Base-by-base conservation (phyloP, 257 asterid genomes). In the Parsonsia alboflavescens region DNA sequence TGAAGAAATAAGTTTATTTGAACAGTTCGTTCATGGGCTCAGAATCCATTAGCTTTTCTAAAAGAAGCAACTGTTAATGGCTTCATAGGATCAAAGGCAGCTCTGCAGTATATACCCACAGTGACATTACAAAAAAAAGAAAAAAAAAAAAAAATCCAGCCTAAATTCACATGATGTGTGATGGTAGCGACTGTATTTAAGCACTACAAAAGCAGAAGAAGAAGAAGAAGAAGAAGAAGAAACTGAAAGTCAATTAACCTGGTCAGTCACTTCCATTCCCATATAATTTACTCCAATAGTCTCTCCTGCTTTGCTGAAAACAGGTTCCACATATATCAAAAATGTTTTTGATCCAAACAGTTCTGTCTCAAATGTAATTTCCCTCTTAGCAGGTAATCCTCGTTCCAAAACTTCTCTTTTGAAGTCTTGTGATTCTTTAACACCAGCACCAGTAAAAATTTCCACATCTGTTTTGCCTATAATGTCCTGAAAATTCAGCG, bases 191-290 rank as follows among this genome's bases (percentile, higher is more conserved):
- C 16, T 69, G 12, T 8, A 33, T 63, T 63, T 30, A 8, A 30
- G 24, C 11, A 53, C 64, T 26, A 33, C 19, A 30, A 19, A 71
- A 54, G 33, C 26, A 54, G 76, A 42, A 28, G 45, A 13, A 46
- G 2, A 15, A 62, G 39, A 33, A 33, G 39, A 33, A 33, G 39
- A 33, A n/a, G n/a, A n/a, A n/a, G n/a, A n/a, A n/a, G n/a, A n/a
- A n/a, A n/a, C n/a, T n/a, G n/a, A n/a, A n/a, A n/a, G n/a, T n/a
- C n/a, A n/a, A 61, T 22, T 77, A 30, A 89, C 96, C 91, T 90
- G 97, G 80, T 93, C 98, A 42, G 97, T 93, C 49, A 93, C 88
- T 75, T 93, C 98, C 97, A 90, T 93, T 59, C 98, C 98, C 98
- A 90, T 93, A 78, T 93, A 93, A 80, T 90, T 93, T 12, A 93